Percentiles rank a stretch among this genome's conserved stretches.
These are phyloP conservation scores for Ophiostoma himal-ulmi DNA, from an alignment of 2,329 filamentous ascomycete genomes.

Conservation along the genomic window DNA sequence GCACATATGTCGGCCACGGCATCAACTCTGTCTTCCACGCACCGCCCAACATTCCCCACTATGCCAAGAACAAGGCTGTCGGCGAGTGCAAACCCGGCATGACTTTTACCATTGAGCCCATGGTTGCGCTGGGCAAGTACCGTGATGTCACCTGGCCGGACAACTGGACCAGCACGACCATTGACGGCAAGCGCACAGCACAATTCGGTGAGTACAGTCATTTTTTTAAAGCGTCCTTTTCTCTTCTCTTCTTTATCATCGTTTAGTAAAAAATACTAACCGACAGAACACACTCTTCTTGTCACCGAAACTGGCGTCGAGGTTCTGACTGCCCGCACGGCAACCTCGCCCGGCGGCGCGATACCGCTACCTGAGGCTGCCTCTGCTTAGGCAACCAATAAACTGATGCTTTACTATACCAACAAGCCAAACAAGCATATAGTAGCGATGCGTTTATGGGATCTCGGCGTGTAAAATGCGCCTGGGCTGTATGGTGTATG, in stretches of 20 bases:
- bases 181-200: conserved; percentile 81
- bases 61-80: conserved; percentile 96
- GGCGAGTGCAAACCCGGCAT: conserved; percentile 91
- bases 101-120: conserved; percentile 98
- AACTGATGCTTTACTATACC: background rate
- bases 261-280: background rate
- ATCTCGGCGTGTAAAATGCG: conserved; percentile 4
- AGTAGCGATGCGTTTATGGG: background rate
- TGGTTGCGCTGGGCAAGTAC: conserved; percentile 90
- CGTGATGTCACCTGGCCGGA: conserved; percentile 96
- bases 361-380: conserved; percentile 47
- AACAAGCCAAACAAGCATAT: background rate
- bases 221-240: no score
- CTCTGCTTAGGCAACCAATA: background rate
- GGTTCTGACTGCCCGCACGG: conserved; percentile 67
- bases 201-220: conserved; percentile 67
- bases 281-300: conserved; percentile 69
- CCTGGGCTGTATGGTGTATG: background rate
- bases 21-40: conserved; percentile 92
- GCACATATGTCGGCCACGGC: conserved; percentile 93
- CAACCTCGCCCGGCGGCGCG: conserved; percentile 70
- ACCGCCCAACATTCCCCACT: conserved; percentile 91
- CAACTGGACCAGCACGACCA: conserved; percentile 94
- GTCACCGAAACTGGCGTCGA: conserved; percentile 82
- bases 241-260: no score